Evolutionary conservation across 768 basidiomycete species (phyloP), one percentile per base, ranked within the genome.

Genomic region (Auricularia auricula-judae): DNA sequence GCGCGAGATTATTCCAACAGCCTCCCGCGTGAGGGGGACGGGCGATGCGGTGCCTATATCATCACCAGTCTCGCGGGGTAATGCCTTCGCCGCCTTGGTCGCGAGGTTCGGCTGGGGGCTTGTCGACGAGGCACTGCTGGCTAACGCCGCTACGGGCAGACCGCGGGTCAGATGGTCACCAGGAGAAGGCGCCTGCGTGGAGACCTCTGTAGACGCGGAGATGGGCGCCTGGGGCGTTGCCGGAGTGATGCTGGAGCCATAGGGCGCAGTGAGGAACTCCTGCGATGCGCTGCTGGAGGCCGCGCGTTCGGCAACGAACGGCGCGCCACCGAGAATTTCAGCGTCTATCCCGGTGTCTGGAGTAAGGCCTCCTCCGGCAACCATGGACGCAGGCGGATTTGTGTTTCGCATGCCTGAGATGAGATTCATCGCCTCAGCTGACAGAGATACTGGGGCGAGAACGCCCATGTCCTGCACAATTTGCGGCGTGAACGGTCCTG

Each of bases 31-130:
- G 16, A 95, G 78, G 0, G 87, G 86, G 0, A 92, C 86, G 12
- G 91, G 91, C 1, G 91, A 92, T 2, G 88, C 87, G 86, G 91
- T 88, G 4, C 91, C 91, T 64, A 92, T 91, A 71, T 92, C 91
- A 64, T 87, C 82, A 1, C 91, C 91, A 0, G 90, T 91, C 76
- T 93, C 91, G 59, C 91, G 83, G 0, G 91, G 91, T 36, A 93
- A 79, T 5, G 84, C 76, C 68, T 83, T 86, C 10, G 70, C 62
- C 21, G 61, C 63, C 18, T 72, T 64, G 42, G 62, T 62, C 70
- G 67, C 60, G 60, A 39, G 66, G 54, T 62, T 51, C 39, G 43
- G 64, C 23, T 18, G 61, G 29, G 29, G 29, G 29, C 29, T 29
- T 29, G 29, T 29, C 18, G 58, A 59, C 54, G 65, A 39, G 36